Conservation (phyloP, 441 rosid species). For the Iberis amara region DNA sequence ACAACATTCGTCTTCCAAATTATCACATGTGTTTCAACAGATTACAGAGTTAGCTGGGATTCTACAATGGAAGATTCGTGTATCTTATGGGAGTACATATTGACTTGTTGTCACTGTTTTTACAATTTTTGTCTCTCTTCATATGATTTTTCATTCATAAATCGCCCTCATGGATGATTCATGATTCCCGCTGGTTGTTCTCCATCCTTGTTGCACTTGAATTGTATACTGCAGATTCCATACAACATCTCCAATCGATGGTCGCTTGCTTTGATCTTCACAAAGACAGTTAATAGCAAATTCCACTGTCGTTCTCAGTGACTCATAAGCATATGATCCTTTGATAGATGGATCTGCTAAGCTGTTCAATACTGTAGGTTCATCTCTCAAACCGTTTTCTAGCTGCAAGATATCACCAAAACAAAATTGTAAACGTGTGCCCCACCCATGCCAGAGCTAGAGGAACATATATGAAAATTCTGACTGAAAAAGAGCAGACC, state of each 20-base stretch:
- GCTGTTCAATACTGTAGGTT: conserved; percentile 40
- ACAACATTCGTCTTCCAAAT: conserved; percentile 2
- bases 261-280: conserved; percentile 42
- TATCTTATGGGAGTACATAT: conserved; percentile 10
- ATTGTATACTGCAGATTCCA: conserved; percentile 74
- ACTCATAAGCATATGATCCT: conserved; percentile 65
- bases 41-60: neutral
- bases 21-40: neutral
- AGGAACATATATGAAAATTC: neutral
- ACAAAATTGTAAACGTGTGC: neutral
- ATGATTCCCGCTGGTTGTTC: conserved; percentile 61
- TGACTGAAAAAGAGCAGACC: conserved; percentile 32
- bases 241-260: conserved; percentile 65
- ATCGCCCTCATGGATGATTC: conserved; percentile 30
- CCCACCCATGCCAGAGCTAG: neutral
- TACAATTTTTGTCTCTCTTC: neutral
- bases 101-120: conserved; percentile 14
- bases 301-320: conserved; percentile 56
- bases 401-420: conserved; percentile 32
- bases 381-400: conserved; percentile 48
- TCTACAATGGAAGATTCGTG: neutral
- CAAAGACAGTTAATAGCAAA: conserved; percentile 63
- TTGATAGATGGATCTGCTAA: conserved; percentile 48
- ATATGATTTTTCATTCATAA: conserved; percentile 6
- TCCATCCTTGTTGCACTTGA: conserved; percentile 80